These are phyloP conservation scores for Corylus avellana DNA, from an alignment of 306 rosid genomes.

Conservation along the genomic window DNA sequence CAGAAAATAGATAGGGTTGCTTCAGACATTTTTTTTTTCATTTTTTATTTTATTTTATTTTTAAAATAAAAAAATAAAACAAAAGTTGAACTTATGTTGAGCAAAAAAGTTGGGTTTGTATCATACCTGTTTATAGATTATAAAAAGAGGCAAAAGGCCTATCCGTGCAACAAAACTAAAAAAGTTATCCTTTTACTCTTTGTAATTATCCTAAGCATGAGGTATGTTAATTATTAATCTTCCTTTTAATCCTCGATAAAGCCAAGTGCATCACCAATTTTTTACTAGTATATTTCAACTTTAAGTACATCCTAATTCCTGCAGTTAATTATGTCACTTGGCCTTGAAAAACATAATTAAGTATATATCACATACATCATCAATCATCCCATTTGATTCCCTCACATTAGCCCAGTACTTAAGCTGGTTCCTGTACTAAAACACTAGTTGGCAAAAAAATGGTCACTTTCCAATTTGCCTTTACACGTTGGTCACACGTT, in stretches of 20 bases:
- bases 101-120: no score
- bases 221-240: not conserved
- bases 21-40: no score
- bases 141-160: not conserved
- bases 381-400: not conserved
- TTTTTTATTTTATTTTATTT: no score
- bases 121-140: not conserved
- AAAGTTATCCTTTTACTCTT: not conserved
- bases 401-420: not conserved
- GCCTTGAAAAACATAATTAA: not conserved
- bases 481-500: constrained; percentile 12
- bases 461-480: constrained; percentile 13
- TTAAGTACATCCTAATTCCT: not conserved
- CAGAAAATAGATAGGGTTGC: no score
- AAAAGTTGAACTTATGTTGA: no score
- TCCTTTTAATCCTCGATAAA: not conserved
- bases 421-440: not conserved
- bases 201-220: not conserved
- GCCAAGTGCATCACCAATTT: not conserved
- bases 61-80: no score
- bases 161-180: not conserved
- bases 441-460: not conserved
- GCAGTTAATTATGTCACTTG: not conserved
- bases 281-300: not conserved
- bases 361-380: not conserved